Evolutionary conservation across 495 filamentous ascomycete species (phyloP), one percentile per base, ranked within the genome.

Genomic region (Xylaria scruposa): DNA sequence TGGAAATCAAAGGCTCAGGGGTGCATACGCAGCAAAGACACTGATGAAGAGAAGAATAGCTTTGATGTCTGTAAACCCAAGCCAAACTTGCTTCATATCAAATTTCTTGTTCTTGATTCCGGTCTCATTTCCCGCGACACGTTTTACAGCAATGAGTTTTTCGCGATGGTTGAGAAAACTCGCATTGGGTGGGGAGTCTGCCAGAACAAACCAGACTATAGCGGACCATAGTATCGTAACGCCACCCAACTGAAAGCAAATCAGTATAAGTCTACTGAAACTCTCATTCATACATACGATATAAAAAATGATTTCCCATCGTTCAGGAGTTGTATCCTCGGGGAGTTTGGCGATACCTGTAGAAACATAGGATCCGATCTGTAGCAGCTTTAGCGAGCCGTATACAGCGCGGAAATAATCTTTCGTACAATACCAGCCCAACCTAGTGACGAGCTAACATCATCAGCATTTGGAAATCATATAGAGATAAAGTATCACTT

Each of bases 71-170:
- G 33, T 38, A 29, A 71, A 71, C 6, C 36, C 69, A 5, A 71
- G 31, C 54, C 58, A 49, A 31, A 76, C 75, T 67, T 79, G 77
- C 31, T 77, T 70, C 58, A 47, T 68, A 19, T 70, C 49, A 59
- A 79, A 76, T 46, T 85, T 83, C 67, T 86, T 86, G 44, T 88
- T 88, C 77, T 89, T 86, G 10, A 88, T 82, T 40, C 87, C 87
- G 0, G 87, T 88, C 53, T 86, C 84, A 47, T 89, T 87, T 9
- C 82, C 81, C 19, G 84, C 74, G 5, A 88, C 70, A 24, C 86
- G 80, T 67, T 85, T 80, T 21, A 88, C 79, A 0, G 85, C 85
- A 42, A 88, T 79, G 13, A 81, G 79, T 4, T 85, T 82, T 71
- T 88, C 81, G 40, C 79, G 75, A 31, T 79, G 74, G 38, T 68